Evolutionary conservation across 2,329 filamentous ascomycete genomes (phyloP).

Genomic region (Lizonia empirigonia): DNA sequence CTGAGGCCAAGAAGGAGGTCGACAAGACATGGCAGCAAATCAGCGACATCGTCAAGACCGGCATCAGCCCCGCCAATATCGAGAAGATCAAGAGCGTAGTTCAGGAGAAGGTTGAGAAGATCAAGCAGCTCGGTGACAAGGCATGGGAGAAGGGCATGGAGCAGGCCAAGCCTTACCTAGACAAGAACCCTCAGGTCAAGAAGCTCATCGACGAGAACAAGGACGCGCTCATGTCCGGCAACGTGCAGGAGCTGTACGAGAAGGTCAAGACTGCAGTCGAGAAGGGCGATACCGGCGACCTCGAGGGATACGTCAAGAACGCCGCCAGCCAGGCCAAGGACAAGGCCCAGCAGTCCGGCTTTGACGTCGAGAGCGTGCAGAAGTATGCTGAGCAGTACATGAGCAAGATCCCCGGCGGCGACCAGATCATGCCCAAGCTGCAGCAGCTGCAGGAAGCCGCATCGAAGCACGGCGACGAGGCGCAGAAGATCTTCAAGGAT

Average conservation of each 20-base stretch:
- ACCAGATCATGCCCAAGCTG: slow-evolving; percentile 69
- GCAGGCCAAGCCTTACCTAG: slow-evolving; percentile 72
- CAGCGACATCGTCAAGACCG: slow-evolving; percentile 66
- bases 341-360: slow-evolving; percentile 62
- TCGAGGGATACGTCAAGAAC: slow-evolving; percentile 66
- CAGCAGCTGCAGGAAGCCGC: slow-evolving; percentile 68
- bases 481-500: slow-evolving; percentile 71
- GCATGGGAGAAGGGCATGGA: slow-evolving; percentile 74
- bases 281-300: slow-evolving; percentile 63
- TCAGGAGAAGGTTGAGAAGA: slow-evolving; percentile 70
- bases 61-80: slow-evolving; percentile 63
- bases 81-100: slow-evolving; percentile 64
- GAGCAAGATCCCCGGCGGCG: slow-evolving; percentile 68
- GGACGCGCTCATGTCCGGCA: slow-evolving; percentile 69
- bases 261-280: slow-evolving; percentile 66
- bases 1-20: slow-evolving; percentile 76
- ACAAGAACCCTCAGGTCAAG: slow-evolving; percentile 78
- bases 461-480: slow-evolving; percentile 71
- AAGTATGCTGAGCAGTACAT: slow-evolving; percentile 63
- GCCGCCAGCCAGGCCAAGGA: slow-evolving; percentile 65
- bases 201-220: slow-evolving; percentile 73
- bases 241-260: slow-evolving; percentile 67
- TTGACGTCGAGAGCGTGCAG: slow-evolving; percentile 47
- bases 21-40: slow-evolving; percentile 73
- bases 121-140: slow-evolving; percentile 72